These are phyloP conservation scores for Colletotrichum sojae DNA, from an alignment of 2,329 filamentous ascomycete genomes.

Conservation along the genomic window DNA sequence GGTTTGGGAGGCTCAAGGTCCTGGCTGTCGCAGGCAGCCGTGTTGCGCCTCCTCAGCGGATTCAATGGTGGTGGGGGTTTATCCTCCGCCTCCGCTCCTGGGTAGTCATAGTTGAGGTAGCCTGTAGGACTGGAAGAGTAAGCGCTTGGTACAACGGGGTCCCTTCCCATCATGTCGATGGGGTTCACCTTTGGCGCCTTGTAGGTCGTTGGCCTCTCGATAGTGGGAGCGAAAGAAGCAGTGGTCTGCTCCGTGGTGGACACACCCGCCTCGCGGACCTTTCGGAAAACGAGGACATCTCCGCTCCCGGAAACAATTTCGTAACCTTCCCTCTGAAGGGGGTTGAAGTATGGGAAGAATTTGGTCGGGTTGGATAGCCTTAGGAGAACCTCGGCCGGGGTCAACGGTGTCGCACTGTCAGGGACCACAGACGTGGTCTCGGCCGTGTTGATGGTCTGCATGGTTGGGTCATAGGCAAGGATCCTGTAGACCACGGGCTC, in stretches of 20 bases:
- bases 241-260: conserved; percentile 34
- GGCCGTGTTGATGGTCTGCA: conserved; percentile 69
- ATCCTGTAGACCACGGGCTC: conserved; percentile 70
- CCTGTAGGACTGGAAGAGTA: conserved; percentile 76
- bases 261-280: conserved; percentile 59
- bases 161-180: conserved; percentile 68
- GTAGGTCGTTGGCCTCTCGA: conserved; percentile 38
- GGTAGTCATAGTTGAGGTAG: conserved; percentile 73
- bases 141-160: conserved; percentile 57
- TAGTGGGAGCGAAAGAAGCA: conserved; percentile 10
- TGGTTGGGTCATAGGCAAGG: conserved; percentile 74
- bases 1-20: conserved; percentile 55
- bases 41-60: conserved; percentile 52
- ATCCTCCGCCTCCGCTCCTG: conserved; percentile 46
- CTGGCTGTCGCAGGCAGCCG: conserved; percentile 60
- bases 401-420: conserved; percentile 63
- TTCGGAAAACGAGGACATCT: conserved; percentile 77
- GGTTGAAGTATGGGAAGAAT: conserved; percentile 75
- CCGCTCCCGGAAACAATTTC: conserved; percentile 75
- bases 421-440: conserved; percentile 71
- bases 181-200: conserved; percentile 63
- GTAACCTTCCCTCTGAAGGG: conserved; percentile 73
- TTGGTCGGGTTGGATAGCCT: conserved; percentile 73
- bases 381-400: conserved; percentile 72
- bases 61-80: conserved; percentile 56